These are phyloP conservation scores for Exophiala alcalophila DNA, from an alignment of 2,329 filamentous ascomycete genomes.

Conservation along the genomic window DNA sequence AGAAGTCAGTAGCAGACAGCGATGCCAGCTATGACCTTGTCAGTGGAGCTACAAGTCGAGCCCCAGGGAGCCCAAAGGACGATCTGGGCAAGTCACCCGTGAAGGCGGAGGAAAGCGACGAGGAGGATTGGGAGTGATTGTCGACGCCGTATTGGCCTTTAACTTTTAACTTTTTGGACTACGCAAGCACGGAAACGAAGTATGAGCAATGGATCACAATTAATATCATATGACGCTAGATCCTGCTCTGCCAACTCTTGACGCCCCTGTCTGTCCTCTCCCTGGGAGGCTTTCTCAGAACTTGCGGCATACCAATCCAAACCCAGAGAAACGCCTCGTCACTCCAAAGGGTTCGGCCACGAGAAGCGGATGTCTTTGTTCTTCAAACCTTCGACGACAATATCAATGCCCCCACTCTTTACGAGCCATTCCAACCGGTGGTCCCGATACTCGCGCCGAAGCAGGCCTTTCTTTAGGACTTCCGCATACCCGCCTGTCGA, in stretches of 20 bases:
- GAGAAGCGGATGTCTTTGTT: slow-evolving; percentile 21
- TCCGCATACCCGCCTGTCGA: background rate
- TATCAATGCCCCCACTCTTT: slow-evolving; percentile 19
- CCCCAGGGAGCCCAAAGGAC: slow-evolving; percentile 64
- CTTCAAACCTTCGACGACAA: slow-evolving; percentile 18
- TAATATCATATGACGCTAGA: too few relatives aligned
- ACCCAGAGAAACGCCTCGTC: too few relatives aligned
- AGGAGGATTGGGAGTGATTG: slow-evolving; percentile 43
- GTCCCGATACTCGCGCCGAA: slow-evolving; percentile 20
- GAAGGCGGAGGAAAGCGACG: slow-evolving; percentile 50
- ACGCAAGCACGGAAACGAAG: too few relatives aligned
- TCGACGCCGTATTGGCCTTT: too few relatives aligned
- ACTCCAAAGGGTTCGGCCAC: slow-evolving; percentile 21
- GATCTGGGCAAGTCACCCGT: slow-evolving; percentile 43
- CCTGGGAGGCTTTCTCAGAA: too few relatives aligned
- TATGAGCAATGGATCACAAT: too few relatives aligned
- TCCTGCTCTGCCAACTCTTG: too few relatives aligned
- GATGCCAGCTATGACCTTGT: slow-evolving; percentile 96
- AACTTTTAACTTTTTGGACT: too few relatives aligned
- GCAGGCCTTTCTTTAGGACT: slow-evolving; percentile 8
- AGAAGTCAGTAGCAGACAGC: slow-evolving; percentile 86
- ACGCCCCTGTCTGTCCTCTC: too few relatives aligned
- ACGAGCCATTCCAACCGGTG: slow-evolving; percentile 27
- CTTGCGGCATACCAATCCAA: too few relatives aligned
- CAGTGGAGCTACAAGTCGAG: slow-evolving; percentile 73